Base-by-base conservation (phyloP, 1,284 basidiomycete species). In the Malassezia japonica region DNA sequence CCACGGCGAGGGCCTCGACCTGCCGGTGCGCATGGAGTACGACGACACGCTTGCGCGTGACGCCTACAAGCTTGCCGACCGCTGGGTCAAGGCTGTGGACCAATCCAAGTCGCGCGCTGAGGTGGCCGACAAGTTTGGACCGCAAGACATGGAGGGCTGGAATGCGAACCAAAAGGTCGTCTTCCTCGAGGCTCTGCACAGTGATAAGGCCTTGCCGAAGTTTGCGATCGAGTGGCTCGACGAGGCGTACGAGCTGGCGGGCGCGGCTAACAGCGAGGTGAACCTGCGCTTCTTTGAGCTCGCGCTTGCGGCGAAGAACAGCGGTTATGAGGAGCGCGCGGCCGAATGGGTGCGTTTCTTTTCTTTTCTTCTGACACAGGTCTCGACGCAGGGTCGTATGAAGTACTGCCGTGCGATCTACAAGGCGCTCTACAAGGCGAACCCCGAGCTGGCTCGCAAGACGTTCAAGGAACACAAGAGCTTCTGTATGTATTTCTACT, bases 1-100 rank as follows among this genome's bases (percentile, higher is more conserved):
- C 37, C 81, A 85, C 64, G 90, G 90, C 34, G 83, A 85, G 70
- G 88, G 89, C 33, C 39, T 51, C 20, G 77, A 82, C 55, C 79
- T 94, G 15, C 88, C 87, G 0, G 86, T 84, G 1, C 76, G 85
- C 65, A 79, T 89, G 75, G 78, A 84, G 61, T 95, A 92, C 64
- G 89, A 95, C 66, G 79, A 80, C 27, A 81, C 83, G 0, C 78
- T 95, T 16, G 87, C 88, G 0, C 77, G 82, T 53, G 76, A 80
- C 62, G 77, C 78, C 34, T 75, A 76, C 47, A 74, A 72, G 6
- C 80, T 96, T 6, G 91, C 90, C 0, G 77, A 77, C 18, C 77
- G 79, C 44, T 95, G 91, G 90, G 24, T 31, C 24, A 56, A 62
- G 35, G 64, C 57, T 16, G 60, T 67, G 35, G 33, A 54, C 3